Evolutionary conservation across 768 basidiomycete genomes (phyloP).

Genomic region (Candolleomyces aberdarensis): DNA sequence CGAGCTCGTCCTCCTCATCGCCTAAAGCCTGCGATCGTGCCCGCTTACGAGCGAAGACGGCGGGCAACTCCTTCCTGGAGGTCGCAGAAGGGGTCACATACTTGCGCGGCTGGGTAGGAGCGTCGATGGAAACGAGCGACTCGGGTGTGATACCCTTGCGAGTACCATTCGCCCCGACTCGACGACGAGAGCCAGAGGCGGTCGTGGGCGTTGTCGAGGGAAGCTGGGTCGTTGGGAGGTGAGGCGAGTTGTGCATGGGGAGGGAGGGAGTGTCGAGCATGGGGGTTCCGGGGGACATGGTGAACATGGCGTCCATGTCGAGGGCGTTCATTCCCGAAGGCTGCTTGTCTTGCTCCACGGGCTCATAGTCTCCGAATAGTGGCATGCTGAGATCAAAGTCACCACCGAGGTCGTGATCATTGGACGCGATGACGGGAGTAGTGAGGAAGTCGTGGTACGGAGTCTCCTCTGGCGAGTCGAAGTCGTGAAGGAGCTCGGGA

Average conservation of each 20-base stretch:
- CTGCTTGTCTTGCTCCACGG: background rate
- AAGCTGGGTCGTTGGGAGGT: slow-evolving; percentile 29
- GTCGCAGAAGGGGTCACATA: slow-evolving; percentile 66
- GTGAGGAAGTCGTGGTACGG: slow-evolving; percentile 34
- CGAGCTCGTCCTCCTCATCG: slow-evolving; percentile 47
- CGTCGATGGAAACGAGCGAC: slow-evolving; percentile 63
- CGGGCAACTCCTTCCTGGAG: slow-evolving; percentile 71
- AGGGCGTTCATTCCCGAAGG: slow-evolving; percentile 4
- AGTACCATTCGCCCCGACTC: slow-evolving; percentile 55
- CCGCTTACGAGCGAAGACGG: slow-evolving; percentile 65
- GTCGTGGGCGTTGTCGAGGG: slow-evolving; percentile 10
- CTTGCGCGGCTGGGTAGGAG: slow-evolving; percentile 69
- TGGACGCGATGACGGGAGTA: slow-evolving; percentile 32
- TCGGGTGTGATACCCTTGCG: slow-evolving; percentile 65
- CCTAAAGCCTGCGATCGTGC: slow-evolving; percentile 41
- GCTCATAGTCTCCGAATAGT: slow-evolving; percentile 18
- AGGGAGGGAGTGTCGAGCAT: slow-evolving; percentile 39
- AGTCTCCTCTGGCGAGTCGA: slow-evolving; percentile 32
- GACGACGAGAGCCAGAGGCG: slow-evolving; percentile 19
- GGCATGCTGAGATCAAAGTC: slow-evolving; percentile 17
- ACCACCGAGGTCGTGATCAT: slow-evolving; percentile 20
- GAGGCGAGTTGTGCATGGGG: slow-evolving; percentile 26
- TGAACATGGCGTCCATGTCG: slow-evolving; percentile 31
- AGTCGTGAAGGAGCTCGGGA: slow-evolving; percentile 25
- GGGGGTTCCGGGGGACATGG: slow-evolving; percentile 41